Base-by-base conservation (phyloP, 2,329 filamentous ascomycete genomes). In the Leptographium wingfieldii region DNA sequence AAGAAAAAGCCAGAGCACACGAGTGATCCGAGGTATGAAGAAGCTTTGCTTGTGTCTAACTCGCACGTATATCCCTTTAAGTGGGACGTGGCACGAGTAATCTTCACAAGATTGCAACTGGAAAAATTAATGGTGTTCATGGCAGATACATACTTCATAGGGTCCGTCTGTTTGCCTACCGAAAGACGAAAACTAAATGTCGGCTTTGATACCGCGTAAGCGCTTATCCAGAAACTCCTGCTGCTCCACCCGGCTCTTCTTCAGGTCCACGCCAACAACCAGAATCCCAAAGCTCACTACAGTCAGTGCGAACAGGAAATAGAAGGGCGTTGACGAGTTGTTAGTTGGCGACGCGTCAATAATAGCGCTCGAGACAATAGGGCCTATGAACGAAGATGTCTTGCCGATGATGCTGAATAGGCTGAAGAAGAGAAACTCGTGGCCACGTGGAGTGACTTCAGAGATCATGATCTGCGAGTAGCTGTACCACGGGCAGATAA, bases 381-480 rank as follows among this genome's bases (percentile, higher is more conserved):
- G 65, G 10, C 65, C 65, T n/a, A 66, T 65, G 57, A 66, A 66
- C 3, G 64, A 63, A 5, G 65, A 66, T 9, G 55, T 69, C 64
- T 66, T 67, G 48, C 66, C 62, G 19, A 65, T 61, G 49, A 61
- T 62, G 60, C 63, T 66, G 57, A 65, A 66, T 1, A 67, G 64
- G 22, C 63, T 60, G 40, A 66, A 66, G 61, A 66, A 66, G 55
- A 66, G 62, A 58, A 63, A 66, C 29, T 63, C 62, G 51, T 66
- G 65, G 29, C 64, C 64, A 1, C 62, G 61, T 2, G 65, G 65
- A 2, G 65, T 65, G 22, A 66, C 64, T 40, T 66, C 65, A 19
- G 65, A 66, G 43, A 66, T 66, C 65, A 66, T 66, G 38, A 63
- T 66, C 48, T 64, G 61, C 22, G 57, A 59, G 25, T 55, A 59